Conservation (phyloP, 1,284 basidiomycete species). For the Inonotus hispidus region DNA sequence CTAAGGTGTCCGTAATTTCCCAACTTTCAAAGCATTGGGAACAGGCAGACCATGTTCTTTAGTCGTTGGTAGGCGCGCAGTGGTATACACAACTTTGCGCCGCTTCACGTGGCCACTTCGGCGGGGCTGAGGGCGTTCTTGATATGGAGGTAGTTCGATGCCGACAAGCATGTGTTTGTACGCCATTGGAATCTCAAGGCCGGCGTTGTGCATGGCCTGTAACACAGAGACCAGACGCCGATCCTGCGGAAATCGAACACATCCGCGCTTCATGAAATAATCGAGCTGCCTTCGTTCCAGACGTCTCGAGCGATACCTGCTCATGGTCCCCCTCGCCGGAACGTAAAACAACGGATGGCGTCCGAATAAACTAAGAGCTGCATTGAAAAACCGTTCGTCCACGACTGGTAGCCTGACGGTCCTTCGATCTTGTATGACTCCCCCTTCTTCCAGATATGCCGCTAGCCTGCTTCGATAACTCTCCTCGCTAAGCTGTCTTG, state of each 20-base stretch:
- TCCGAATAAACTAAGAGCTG: slow-evolving; percentile 46
- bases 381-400: slow-evolving; percentile 65
- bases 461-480: background rate
- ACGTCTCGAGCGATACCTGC: slow-evolving; percentile 13
- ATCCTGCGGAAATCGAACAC: slow-evolving; percentile 7
- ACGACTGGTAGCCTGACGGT: slow-evolving; percentile 36
- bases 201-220: slow-evolving; percentile 17
- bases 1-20: background rate
- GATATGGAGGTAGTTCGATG: slow-evolving; percentile 1
- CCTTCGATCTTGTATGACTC: background rate
- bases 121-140: background rate
- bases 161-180: slow-evolving; percentile 18
- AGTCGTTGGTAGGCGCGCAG: slow-evolving; percentile 6
- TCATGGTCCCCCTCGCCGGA: slow-evolving; percentile 13
- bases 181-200: slow-evolving; percentile 17
- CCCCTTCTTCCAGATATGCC: background rate
- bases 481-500: slow-evolving; percentile 1
- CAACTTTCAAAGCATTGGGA: background rate
- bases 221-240: slow-evolving; percentile 14
- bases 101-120: background rate
- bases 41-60: slow-evolving; percentile 20
- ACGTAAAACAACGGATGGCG: slow-evolving; percentile 18
- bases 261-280: background rate
- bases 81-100: background rate
- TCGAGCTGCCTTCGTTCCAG: slow-evolving; percentile 6